A percentile compares a stretch with the other conserved stretches of the same genome.
phyloP scores from a whole-genome alignment of 345 rosid species.

The Eucalyptus dawsonii region DNA sequence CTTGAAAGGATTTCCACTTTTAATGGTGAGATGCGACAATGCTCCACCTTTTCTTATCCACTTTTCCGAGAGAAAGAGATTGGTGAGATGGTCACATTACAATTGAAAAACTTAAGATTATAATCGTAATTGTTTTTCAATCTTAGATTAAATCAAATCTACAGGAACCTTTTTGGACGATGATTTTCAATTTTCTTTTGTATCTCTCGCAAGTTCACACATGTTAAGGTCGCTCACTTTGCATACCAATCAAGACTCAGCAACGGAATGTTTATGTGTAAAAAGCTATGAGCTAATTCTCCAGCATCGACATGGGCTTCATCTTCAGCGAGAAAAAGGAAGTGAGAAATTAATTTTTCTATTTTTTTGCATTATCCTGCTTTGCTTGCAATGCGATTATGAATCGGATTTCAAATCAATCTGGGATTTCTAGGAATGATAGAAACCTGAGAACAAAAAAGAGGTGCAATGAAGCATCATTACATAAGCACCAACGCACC shows the following conservation, averaged over 20 bases:
- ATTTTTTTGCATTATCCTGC: neutral
- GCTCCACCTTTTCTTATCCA: neutral
- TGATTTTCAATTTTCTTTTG: neutral
- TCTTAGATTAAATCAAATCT: neutral
- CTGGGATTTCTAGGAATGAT: no score
- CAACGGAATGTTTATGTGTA: neutral
- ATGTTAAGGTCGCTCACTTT: neutral
- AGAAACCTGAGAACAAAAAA: neutral
- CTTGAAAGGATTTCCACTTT: neutral
- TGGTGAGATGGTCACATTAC: fast-evolving
- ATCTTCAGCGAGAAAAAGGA: neutral
- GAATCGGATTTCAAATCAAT: neutral
- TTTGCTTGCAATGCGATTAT: neutral
- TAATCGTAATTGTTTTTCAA: neutral
- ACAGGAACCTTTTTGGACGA: neutral
- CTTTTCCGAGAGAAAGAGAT: neutral
- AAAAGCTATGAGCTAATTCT: neutral
- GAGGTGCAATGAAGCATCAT: neutral
- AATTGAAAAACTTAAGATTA: neutral
- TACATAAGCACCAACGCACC: slow-evolving; percentile 14
- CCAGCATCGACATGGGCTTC: neutral
- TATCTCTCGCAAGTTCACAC: neutral
- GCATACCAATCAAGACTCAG: neutral
- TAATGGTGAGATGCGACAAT: neutral
- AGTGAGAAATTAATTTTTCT: neutral